Percentiles rank a stretch among this genome's conserved stretches.
These are phyloP conservation scores for Penicillium flavigenum DNA, from an alignment of 495 filamentous ascomycete genomes.

Conservation along the genomic window DNA sequence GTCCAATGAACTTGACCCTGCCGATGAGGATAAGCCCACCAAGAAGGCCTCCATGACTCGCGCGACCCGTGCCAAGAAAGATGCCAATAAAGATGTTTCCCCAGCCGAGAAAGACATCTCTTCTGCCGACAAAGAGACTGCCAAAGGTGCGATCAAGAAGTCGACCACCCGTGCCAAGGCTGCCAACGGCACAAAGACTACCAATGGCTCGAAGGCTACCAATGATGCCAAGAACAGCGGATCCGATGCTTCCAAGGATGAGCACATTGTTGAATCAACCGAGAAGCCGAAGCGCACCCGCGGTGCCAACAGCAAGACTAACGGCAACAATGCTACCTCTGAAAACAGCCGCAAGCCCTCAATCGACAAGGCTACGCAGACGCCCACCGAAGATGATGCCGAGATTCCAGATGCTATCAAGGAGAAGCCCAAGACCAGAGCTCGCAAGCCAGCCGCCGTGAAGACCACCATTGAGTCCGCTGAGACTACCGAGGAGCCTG, in stretches of 20 bases:
- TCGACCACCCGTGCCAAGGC: neutral
- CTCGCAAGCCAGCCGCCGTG: neutral
- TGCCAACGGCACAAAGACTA: neutral
- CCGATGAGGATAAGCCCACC: neutral
- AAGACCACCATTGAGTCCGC: neutral
- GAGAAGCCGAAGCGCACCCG: constrained; percentile 3
- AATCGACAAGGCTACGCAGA: constrained; percentile 30
- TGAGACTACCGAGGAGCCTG: neutral
- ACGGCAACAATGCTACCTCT: neutral
- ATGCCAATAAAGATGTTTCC: neutral
- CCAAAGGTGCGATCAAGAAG: too few relatives aligned
- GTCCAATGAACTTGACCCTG: neutral
- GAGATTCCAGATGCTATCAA: neutral
- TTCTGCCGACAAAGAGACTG: neutral
- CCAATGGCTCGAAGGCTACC: neutral
- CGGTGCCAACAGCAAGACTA: neutral
- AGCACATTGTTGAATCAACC: neutral
- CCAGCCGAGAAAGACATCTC: neutral
- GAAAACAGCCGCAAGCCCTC: constrained; percentile 7
- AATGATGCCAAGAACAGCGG: neutral
- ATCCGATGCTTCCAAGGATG: neutral
- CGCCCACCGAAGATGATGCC: constrained; percentile 25
- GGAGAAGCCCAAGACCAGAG: constrained; percentile 20
- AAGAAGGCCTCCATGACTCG: neutral
- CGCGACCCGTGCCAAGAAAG: neutral